Evolutionary conservation across 805 yeast species (phyloP).

Genomic region (Brettanomyces sp.): DNA sequence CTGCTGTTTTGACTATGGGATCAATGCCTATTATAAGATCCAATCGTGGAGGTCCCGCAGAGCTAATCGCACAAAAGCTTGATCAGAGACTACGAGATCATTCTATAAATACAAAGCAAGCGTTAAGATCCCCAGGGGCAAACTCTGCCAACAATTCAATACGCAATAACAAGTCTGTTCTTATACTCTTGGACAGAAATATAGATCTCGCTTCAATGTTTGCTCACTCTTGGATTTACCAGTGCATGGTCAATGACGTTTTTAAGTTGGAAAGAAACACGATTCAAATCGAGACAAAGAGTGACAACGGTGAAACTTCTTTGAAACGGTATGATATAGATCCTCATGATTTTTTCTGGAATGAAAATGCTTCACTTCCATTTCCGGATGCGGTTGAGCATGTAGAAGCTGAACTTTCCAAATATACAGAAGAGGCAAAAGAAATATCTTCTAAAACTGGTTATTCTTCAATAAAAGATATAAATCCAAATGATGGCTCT

Average conservation of each 20-base stretch:
- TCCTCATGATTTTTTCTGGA: constrained; percentile 92
- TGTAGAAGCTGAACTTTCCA: constrained; percentile 74
- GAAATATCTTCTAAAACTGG: constrained; percentile 72
- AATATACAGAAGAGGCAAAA: constrained; percentile 80
- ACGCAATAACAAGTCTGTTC: constrained; percentile 52
- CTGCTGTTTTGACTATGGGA: constrained; percentile 67
- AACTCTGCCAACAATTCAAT: constrained; percentile 3
- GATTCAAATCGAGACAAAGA: constrained; percentile 43
- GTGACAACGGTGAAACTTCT: constrained; percentile 25
- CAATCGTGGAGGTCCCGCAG: constrained; percentile 91
- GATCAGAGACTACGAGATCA: constrained; percentile 81
- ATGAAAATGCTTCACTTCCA: constrained; percentile 71
- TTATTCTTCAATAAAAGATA: constrained; percentile 64
- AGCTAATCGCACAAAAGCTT: constrained; percentile 78
- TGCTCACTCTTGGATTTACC: constrained; percentile 96
- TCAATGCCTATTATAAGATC: constrained; percentile 86
- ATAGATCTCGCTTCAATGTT: constrained; percentile 90
- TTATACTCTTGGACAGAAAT: constrained; percentile 78
- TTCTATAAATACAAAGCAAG: constrained; percentile 53
- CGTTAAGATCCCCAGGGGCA: constrained; percentile 3
- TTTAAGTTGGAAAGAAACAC: constrained; percentile 77
- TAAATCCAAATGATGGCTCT: constrained; percentile 47
- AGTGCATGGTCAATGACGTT: constrained; percentile 91
- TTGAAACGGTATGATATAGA: constrained; percentile 74
- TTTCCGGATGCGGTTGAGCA: constrained; percentile 99